These are phyloP conservation scores for Ploettnerulaceae sp. DNA, from an alignment of 2,329 filamentous ascomycete genomes.

Conservation along the genomic window DNA sequence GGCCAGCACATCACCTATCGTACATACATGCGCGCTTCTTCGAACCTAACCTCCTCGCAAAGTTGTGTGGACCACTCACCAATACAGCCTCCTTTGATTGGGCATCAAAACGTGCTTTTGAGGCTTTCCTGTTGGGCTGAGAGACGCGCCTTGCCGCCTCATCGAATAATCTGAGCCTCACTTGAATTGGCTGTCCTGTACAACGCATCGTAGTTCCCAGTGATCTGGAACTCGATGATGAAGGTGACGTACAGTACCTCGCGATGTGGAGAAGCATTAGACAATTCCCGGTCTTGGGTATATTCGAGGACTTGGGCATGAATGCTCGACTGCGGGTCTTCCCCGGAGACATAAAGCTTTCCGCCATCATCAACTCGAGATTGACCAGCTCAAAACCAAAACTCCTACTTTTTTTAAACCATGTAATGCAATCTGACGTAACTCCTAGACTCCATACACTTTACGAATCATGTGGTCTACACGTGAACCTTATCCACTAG, in stretches of 20 bases:
- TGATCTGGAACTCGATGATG: slow-evolving; percentile 20
- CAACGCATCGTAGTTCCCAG: slow-evolving; percentile 39
- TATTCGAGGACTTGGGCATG: slow-evolving; percentile 11
- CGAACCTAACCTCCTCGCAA: slow-evolving; percentile 17
- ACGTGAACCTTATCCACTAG: background rate
- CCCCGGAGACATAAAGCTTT: slow-evolving; percentile 12
- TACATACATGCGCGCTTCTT: slow-evolving; percentile 17
- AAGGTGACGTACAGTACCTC: slow-evolving; percentile 20
- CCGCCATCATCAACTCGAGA: slow-evolving; percentile 9
- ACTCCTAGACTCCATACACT: slow-evolving; percentile 14
- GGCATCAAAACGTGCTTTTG: slow-evolving; percentile 28
- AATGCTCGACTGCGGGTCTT: slow-evolving; percentile 22
- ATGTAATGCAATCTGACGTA: slow-evolving; percentile 24
- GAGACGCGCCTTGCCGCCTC: slow-evolving; percentile 27
- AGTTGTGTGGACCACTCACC: slow-evolving; percentile 17
- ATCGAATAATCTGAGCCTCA: slow-evolving; percentile 28
- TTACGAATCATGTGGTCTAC: background rate
- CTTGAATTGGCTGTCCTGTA: slow-evolving; percentile 42
- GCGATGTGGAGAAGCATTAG: slow-evolving; percentile 17
- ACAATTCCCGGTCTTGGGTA: slow-evolving; percentile 4
- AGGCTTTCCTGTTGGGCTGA: slow-evolving; percentile 29
- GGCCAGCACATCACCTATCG: slow-evolving; percentile 30
- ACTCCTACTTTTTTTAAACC: slow-evolving; percentile 15
- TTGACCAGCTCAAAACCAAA: slow-evolving; percentile 26
- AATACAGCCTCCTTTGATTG: slow-evolving; percentile 28